Conservation (phyloP, 305 asterid genomes). For the Fraxinus paxiana region DNA sequence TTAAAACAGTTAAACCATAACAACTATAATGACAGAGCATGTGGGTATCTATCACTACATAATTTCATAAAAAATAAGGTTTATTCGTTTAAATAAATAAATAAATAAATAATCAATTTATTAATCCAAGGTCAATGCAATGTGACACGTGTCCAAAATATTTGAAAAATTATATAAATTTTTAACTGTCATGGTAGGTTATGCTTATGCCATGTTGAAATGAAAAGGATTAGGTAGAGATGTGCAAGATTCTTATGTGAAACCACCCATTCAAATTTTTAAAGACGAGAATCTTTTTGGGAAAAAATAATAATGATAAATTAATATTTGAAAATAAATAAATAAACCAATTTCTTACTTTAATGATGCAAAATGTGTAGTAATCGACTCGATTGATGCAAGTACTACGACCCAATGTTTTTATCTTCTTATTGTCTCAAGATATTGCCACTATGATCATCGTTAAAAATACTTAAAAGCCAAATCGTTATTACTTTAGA, state of each 20-base stretch:
- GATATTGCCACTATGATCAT: not conserved
- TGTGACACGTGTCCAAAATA: slow-evolving; percentile 24
- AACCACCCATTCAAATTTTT: not conserved
- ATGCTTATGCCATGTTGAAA: not conserved
- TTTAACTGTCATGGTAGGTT: not conserved
- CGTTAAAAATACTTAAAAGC: not conserved
- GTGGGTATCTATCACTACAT: not conserved
- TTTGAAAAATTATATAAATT: not conserved
- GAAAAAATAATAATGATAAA: not conserved
- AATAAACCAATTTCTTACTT: not conserved
- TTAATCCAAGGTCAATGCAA: not conserved
- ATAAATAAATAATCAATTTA: not conserved
- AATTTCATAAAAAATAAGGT: not conserved
- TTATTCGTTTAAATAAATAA: not conserved
- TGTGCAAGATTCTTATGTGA: not conserved
- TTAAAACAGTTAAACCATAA: slow-evolving; percentile 10
- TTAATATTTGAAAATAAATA: not conserved
- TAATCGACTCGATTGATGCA: not conserved
- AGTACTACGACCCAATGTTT: not conserved
- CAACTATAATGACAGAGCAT: slow-evolving; percentile 25
- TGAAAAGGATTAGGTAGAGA: not conserved
- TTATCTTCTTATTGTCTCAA: not conserved
- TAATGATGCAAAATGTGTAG: not conserved
- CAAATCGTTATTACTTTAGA: not conserved
- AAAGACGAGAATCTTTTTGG: not conserved